These are phyloP conservation scores for Salicornia ramosissima DNA, from an alignment of 148 eudicot species.

Conservation along the genomic window DNA sequence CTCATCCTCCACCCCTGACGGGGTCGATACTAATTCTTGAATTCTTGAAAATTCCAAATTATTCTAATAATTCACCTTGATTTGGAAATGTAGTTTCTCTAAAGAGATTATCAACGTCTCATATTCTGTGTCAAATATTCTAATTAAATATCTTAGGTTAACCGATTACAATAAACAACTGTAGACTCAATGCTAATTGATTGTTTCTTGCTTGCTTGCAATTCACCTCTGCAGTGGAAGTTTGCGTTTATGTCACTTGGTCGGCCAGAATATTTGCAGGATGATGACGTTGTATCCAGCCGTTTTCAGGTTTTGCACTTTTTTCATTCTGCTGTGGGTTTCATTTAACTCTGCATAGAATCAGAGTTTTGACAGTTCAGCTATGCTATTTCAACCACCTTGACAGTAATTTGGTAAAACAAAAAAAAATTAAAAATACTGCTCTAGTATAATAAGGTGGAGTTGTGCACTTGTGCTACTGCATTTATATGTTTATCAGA, in stretches of 20 bases:
- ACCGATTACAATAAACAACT: too few species aligned
- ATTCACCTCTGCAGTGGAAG: conserved; percentile 64
- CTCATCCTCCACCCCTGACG: background rate
- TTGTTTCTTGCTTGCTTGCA: background rate
- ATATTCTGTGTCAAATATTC: too few species aligned
- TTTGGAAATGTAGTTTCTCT: too few species aligned
- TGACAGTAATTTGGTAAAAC: background rate
- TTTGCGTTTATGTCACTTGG: conserved; percentile 87
- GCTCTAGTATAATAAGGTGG: too few species aligned
- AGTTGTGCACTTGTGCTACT: too few species aligned
- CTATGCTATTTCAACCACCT: background rate
- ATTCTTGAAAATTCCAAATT: too few species aligned
- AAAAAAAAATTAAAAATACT: too few species aligned
- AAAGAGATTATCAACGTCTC: too few species aligned
- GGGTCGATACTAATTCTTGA: too few species aligned
- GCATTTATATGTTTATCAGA: too few species aligned
- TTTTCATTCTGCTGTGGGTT: background rate
- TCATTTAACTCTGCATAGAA: background rate
- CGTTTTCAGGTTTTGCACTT: conserved; percentile 71
- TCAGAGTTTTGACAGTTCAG: background rate
- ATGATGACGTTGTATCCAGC: conserved; percentile 69
- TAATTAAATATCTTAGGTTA: too few species aligned
- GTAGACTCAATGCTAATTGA: background rate
- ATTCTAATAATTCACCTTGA: too few species aligned
- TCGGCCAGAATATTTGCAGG: conserved; percentile 85